phyloP scores from a whole-genome alignment of 208 protist genomes.

The Acanthamoeba royreba region DNA sequence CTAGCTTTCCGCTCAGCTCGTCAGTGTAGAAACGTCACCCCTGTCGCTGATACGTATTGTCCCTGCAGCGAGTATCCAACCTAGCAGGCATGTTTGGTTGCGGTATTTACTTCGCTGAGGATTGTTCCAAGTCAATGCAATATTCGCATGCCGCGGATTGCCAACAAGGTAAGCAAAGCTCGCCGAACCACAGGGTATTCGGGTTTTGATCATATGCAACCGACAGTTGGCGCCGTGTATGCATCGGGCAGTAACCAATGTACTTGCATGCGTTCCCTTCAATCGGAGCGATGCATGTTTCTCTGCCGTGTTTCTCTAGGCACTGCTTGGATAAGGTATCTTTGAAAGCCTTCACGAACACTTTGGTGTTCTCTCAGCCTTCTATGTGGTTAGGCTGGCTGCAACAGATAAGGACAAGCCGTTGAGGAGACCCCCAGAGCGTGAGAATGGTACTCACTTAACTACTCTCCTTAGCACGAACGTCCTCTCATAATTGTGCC shows the following conservation, averaged over 20 bases:
- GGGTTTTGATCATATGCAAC: too few species aligned
- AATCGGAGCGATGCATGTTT: not conserved
- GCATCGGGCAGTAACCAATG: not conserved
- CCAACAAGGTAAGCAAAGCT: not conserved
- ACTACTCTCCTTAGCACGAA: too few species aligned
- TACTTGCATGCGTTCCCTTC: not conserved
- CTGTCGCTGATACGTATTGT: not conserved
- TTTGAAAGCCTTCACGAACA: too few species aligned
- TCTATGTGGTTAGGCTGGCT: not conserved
- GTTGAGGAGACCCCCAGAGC: not conserved
- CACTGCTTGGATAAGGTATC: not conserved
- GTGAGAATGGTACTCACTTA: not conserved
- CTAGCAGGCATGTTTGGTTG: not conserved
- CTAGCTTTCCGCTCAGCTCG: not conserved
- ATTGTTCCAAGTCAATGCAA: not conserved
- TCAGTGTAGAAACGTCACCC: not conserved
- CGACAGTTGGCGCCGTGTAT: not conserved
- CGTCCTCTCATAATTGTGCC: too few species aligned
- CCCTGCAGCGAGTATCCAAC: not conserved
- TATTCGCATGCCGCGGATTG: not conserved
- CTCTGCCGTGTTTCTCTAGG: not conserved
- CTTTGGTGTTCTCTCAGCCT: too few species aligned
- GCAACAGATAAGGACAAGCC: not conserved
- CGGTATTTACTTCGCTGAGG: not conserved
- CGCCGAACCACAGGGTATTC: too few species aligned